Conservation (phyloP, 1,284 basidiomycete species). For the Melanopsichium pennsylvanicum region DNA sequence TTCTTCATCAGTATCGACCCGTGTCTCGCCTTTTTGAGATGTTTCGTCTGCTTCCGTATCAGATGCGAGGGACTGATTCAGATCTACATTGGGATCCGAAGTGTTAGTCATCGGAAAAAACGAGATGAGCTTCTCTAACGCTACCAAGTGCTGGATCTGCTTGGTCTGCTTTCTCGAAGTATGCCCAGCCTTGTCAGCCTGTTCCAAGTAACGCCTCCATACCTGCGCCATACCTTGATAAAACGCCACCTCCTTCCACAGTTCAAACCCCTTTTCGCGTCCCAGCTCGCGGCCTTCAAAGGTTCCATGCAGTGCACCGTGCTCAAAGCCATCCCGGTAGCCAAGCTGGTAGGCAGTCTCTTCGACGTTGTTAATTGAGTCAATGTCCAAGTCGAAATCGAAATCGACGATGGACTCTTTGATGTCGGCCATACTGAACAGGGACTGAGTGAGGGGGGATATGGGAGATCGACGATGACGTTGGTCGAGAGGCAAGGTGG, state of each 20-base stretch:
- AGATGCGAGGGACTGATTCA: constrained; percentile 4
- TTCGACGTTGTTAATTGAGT: constrained; percentile 54
- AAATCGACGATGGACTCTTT: constrained; percentile 2
- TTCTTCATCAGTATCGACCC: constrained; percentile 14
- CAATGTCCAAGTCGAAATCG: constrained; percentile 51
- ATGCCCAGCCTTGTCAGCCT: constrained; percentile 24
- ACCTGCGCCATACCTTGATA: constrained; percentile 83
- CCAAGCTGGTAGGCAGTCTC: constrained; percentile 77
- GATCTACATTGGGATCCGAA: constrained; percentile 64
- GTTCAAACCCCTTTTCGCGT: constrained; percentile 87
- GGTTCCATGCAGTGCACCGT: constrained; percentile 86
- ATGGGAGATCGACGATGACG: constrained; percentile 20
- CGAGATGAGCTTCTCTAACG: constrained; percentile 74
- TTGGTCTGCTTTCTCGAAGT: constrained; percentile 65
- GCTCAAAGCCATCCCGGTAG: constrained; percentile 78
- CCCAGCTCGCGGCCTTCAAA: constrained; percentile 93
- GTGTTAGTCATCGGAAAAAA: constrained; percentile 74
- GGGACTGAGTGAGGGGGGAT: too few species aligned
- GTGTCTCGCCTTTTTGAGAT: constrained; percentile 64
- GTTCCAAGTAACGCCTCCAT: constrained; percentile 69
- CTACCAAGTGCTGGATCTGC: constrained; percentile 72
- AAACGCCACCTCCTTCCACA: constrained; percentile 96
- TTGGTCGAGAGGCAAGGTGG: constrained; percentile 27
- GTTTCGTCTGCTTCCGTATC: constrained; percentile 9
- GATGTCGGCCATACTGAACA: constrained; percentile 8